Conservation (phyloP, 2,329 filamentous ascomycete species). For the Calonectria ilicicola region DNA sequence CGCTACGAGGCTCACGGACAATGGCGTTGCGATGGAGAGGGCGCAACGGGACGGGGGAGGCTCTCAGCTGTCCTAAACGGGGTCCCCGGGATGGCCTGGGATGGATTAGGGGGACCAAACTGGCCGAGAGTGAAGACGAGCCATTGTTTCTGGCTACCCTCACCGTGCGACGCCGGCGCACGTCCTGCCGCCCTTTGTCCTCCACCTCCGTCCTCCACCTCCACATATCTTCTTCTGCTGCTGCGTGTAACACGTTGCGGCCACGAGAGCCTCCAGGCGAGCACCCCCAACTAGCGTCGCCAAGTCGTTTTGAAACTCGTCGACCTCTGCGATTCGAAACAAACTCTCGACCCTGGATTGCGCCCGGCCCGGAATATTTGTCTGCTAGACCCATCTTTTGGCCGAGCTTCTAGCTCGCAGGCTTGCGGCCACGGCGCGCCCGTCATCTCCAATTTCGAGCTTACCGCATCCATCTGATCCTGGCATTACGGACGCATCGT, state of each 20-base stretch:
- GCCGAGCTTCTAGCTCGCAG: not conserved
- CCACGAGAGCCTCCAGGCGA: not conserved
- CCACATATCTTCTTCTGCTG: no score
- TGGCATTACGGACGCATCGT: not conserved
- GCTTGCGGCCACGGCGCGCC: not conserved
- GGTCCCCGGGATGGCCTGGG: not conserved
- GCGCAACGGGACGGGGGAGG: not conserved
- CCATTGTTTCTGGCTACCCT: conserved; percentile 1
- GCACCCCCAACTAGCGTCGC: not conserved
- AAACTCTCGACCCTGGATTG: not conserved
- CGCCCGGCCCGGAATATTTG: not conserved
- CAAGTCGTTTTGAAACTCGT: not conserved
- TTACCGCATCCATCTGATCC: not conserved
- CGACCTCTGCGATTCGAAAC: not conserved
- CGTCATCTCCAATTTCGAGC: not conserved
- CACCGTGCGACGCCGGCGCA: not conserved
- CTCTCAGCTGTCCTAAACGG: not conserved
- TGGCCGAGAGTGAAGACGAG: conserved; percentile 19
- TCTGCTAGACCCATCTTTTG: not conserved
- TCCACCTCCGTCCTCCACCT: not conserved
- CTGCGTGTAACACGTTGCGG: not conserved
- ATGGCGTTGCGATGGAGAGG: not conserved
- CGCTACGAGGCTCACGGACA: not conserved
- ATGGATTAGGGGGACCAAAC: not conserved
- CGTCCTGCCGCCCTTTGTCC: not conserved